These are phyloP conservation scores for Cyclocybe cylindracea DNA, from an alignment of 768 basidiomycete species.

Conservation along the genomic window DNA sequence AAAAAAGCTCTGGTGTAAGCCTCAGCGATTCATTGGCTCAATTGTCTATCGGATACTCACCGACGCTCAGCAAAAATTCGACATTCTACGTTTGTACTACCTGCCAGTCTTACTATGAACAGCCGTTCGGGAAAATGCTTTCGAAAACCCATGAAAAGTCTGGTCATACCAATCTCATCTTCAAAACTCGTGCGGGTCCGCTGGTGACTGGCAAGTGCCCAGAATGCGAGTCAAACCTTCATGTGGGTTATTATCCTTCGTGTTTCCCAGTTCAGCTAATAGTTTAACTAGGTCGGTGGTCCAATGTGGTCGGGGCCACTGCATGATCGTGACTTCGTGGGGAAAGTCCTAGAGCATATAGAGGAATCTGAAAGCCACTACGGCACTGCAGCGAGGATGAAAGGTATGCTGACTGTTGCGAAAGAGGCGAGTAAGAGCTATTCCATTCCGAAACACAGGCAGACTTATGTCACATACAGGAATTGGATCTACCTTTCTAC, in stretches of 20 bases:
- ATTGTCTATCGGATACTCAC: slow-evolving; percentile 6
- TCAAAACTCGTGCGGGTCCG: slow-evolving; percentile 76
- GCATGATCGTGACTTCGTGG: slow-evolving; percentile 75
- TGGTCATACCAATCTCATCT: slow-evolving; percentile 60
- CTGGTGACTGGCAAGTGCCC: slow-evolving; percentile 68
- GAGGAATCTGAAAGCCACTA: slow-evolving; percentile 64
- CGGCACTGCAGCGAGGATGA: slow-evolving; percentile 82
- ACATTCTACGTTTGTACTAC: slow-evolving; percentile 81
- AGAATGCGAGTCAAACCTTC: slow-evolving; percentile 77
- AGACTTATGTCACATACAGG: slow-evolving; percentile 42
- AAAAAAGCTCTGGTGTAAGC: slow-evolving; percentile 80
- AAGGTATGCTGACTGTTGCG: slow-evolving; percentile 92
- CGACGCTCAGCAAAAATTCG: slow-evolving; percentile 73
- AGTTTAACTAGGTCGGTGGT: slow-evolving; percentile 67
- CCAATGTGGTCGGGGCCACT: slow-evolving; percentile 96
- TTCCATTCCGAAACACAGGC: not conserved
- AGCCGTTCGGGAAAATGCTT: slow-evolving; percentile 78
- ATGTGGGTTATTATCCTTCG: slow-evolving; percentile 51
- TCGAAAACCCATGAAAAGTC: slow-evolving; percentile 59
- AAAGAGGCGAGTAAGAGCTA: slow-evolving; percentile 60
- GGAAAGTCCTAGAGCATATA: slow-evolving; percentile 74
- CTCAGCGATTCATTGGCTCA: not conserved
- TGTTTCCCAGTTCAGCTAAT: not conserved
- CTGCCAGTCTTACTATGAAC: slow-evolving; percentile 82
- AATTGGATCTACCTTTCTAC: slow-evolving; percentile 78